These are phyloP conservation scores for Coemansia aciculifera DNA, from an alignment of 192 early-diverging fungal species.

Conservation along the genomic window DNA sequence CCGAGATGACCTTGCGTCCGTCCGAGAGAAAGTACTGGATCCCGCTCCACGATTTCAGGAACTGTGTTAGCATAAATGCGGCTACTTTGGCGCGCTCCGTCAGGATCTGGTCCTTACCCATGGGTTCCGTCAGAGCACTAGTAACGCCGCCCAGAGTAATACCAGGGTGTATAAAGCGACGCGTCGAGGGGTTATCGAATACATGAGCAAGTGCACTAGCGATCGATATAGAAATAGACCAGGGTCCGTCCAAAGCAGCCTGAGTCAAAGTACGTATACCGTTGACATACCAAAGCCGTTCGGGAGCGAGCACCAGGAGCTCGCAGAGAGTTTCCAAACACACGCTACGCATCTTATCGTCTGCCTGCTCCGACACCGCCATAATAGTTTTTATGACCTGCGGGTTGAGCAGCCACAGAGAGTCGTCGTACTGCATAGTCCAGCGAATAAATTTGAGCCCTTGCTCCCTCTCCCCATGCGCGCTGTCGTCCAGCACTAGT, in stretches of 20 bases:
- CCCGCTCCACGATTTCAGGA: slow-evolving; percentile 57
- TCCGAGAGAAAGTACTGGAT: slow-evolving; percentile 56
- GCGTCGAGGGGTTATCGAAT: slow-evolving; percentile 41
- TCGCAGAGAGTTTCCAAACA: slow-evolving; percentile 56
- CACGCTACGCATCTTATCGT: slow-evolving; percentile 53
- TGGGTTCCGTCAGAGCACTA: slow-evolving; percentile 48
- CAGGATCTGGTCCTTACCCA: slow-evolving; percentile 37
- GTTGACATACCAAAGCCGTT: slow-evolving; percentile 40
- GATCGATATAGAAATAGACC: slow-evolving; percentile 47
- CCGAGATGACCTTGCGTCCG: slow-evolving; percentile 30
- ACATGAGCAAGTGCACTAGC: slow-evolving; percentile 38
- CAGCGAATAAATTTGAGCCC: slow-evolving; percentile 52
- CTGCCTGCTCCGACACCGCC: slow-evolving; percentile 51
- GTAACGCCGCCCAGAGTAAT: slow-evolving; percentile 45
- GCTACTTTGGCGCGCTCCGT: slow-evolving; percentile 52
- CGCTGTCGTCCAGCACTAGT: slow-evolving; percentile 33
- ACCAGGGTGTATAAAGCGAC: slow-evolving; percentile 32
- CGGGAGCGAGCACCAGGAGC: slow-evolving; percentile 36
- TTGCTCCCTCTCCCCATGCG: slow-evolving; percentile 56
- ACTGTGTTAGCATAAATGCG: slow-evolving; percentile 49
- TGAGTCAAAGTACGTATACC: slow-evolving; percentile 48
- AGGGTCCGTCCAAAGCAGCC: slow-evolving; percentile 53
- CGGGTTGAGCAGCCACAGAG: slow-evolving; percentile 37
- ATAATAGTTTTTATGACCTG: slow-evolving; percentile 46
- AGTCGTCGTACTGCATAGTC: slow-evolving; percentile 40